A percentile compares a stretch with the other conserved stretches of the same genome.
Conservation (phyloP, 1,284 basidiomycete genomes). For the Moniliella sp. region DNA sequence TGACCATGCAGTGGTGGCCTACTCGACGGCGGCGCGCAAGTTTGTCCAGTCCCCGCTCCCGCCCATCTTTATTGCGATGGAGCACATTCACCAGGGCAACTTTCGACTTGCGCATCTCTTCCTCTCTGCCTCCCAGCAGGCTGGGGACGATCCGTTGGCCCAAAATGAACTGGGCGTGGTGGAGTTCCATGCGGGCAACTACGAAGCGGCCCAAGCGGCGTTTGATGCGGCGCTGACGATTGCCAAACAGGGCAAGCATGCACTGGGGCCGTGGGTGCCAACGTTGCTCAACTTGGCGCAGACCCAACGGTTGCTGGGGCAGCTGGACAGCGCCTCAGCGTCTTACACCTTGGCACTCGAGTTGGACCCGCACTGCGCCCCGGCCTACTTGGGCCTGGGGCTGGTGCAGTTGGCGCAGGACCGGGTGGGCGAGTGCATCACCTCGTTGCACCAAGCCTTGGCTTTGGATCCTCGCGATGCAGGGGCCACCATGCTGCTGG, state of each 20-base stretch:
- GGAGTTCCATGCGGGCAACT: constrained; percentile 45
- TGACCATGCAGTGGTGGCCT: constrained; percentile 93
- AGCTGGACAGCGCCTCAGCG: neutral
- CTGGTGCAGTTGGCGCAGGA: constrained; percentile 18
- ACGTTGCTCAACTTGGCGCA: neutral
- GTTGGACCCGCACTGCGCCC: constrained; percentile 14
- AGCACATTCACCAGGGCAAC: constrained; percentile 75
- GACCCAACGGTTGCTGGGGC: neutral
- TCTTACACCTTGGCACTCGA: constrained; percentile 14
- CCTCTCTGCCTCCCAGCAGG: constrained; percentile 52
- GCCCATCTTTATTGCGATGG: constrained; percentile 88
- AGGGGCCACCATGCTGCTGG: constrained; percentile 12
- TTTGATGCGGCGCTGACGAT: constrained; percentile 48
- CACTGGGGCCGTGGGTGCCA: constrained; percentile 54
- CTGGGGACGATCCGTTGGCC: constrained; percentile 70
- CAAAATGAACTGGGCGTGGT: constrained; percentile 82
- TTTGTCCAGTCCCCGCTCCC: constrained; percentile 85
- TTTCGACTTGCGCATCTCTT: constrained; percentile 63
- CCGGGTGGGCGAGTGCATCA: too few species aligned
- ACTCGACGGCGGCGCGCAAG: constrained; percentile 79
- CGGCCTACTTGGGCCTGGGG: constrained; percentile 17
- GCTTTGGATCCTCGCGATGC: constrained; percentile 12
- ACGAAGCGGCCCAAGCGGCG: constrained; percentile 35
- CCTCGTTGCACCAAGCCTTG: constrained; percentile 4
- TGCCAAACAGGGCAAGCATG: constrained; percentile 50